Evolutionary conservation across 2,329 filamentous ascomycete species (phyloP).

Genomic region (Arthrobotrys conoides): DNA sequence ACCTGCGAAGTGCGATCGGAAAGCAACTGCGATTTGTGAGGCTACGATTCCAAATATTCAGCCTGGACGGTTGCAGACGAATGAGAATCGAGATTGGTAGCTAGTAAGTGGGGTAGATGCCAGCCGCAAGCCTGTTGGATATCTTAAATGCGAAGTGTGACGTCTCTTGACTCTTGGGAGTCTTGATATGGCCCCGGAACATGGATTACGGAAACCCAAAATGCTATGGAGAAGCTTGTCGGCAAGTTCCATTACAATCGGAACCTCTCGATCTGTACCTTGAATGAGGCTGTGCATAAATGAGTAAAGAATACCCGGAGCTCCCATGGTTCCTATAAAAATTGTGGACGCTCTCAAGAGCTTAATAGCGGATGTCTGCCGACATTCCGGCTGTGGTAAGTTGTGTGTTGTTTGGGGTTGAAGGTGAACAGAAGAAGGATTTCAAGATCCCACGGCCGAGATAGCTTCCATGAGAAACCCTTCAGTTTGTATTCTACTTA

Average conservation of each 20-base stretch:
- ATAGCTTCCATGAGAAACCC: too few species aligned
- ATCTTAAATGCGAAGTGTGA: neutral
- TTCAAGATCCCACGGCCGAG: too few species aligned
- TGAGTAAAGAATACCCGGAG: neutral
- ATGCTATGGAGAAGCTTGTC: too few species aligned
- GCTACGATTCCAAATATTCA: slow-evolving; percentile 23
- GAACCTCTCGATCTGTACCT: neutral
- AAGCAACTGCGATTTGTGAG: slow-evolving; percentile 15
- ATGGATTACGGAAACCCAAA: neutral
- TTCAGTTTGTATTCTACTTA: too few species aligned
- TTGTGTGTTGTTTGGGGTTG: too few species aligned
- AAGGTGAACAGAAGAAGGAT: too few species aligned
- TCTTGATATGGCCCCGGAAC: neutral
- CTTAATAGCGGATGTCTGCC: too few species aligned
- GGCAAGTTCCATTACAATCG: neutral
- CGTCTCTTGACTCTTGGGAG: too few species aligned
- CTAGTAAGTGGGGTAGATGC: neutral
- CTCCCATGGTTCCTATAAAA: neutral
- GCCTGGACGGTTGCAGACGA: neutral
- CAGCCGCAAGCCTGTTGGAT: neutral
- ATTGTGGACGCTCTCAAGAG: too few species aligned
- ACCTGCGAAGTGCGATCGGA: slow-evolving; percentile 16
- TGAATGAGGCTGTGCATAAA: neutral
- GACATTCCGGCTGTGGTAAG: too few species aligned
- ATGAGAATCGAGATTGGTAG: neutral